Conservation (phyloP, 306 rosid species). For the Hippophae rhamnoides region DNA sequence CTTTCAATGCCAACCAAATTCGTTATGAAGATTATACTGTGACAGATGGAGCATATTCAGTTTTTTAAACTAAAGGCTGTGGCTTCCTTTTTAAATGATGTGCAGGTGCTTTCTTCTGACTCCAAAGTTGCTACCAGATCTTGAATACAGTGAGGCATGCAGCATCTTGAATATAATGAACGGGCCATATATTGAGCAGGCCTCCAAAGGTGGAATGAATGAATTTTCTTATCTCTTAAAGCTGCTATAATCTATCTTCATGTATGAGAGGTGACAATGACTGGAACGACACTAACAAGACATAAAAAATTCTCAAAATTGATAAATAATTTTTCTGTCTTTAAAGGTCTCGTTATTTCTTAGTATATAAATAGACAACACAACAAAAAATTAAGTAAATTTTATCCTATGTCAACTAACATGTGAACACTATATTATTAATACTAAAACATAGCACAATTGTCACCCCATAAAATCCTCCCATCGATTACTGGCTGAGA, state of each 20-base stretch:
- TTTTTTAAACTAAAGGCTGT: slow-evolving; percentile 5
- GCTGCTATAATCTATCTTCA: no score
- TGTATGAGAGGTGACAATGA: no score
- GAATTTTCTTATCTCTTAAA: no score
- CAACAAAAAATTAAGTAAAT: no score
- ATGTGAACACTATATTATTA: no score
- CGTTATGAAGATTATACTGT: background rate
- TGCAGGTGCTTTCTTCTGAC: slow-evolving; percentile 93
- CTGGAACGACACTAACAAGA: no score
- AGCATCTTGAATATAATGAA: slow-evolving; percentile 77
- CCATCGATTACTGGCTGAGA: background rate
- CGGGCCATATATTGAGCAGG: slow-evolving; percentile 75
- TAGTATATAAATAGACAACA: no score
- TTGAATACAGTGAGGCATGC: slow-evolving; percentile 87
- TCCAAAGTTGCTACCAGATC: slow-evolving; percentile 78
- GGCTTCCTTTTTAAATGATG: slow-evolving; percentile 10
- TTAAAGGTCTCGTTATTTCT: background rate
- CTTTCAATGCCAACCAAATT: background rate
- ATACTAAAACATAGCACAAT: no score
- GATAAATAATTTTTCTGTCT: background rate
- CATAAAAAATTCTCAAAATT: background rate
- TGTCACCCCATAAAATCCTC: no score
- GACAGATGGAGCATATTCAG: background rate
- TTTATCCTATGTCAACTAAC: no score
- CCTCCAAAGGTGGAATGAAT: slow-evolving; percentile 46